Conservation (phyloP, 768 basidiomycete genomes). For the Bullera alba region DNA sequence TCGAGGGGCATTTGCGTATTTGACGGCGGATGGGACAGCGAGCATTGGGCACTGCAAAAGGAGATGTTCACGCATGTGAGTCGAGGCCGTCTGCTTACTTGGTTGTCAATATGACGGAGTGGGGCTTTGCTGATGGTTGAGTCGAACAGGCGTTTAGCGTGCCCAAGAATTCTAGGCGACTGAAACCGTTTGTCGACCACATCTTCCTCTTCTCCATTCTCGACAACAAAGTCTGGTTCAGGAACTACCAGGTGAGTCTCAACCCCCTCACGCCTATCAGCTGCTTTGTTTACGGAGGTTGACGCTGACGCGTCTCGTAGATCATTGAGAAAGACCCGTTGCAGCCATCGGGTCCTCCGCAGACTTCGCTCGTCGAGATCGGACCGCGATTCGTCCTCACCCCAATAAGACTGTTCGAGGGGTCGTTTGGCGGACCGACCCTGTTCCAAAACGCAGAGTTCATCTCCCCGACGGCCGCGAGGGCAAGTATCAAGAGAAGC, state of each 20-base stretch:
- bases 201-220: constrained; percentile 91
- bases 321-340: constrained; percentile 90
- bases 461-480: constrained; percentile 73
- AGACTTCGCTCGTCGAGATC: constrained; percentile 87
- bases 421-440: constrained; percentile 88
- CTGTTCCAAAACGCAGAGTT: constrained; percentile 97
- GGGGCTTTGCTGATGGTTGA: not conserved
- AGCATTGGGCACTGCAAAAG: constrained; percentile 78
- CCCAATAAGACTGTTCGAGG: constrained; percentile 96
- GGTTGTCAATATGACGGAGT: not conserved
- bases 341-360: constrained; percentile 74
- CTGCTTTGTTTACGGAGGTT: not conserved
- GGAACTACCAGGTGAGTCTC: constrained; percentile 82
- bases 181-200: constrained; percentile 97
- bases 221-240: constrained; percentile 97
- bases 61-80: constrained; percentile 56
- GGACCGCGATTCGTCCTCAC: constrained; percentile 95
- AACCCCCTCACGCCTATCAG: not conserved
- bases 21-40: constrained; percentile 80
- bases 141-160: constrained; percentile 81
- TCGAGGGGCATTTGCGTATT: constrained; percentile 87
- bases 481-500: constrained; percentile 61
- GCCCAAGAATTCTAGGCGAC: constrained; percentile 76
- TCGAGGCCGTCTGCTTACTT: constrained; percentile 3
- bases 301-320: constrained; percentile 47